Evolutionary conservation across 2,329 filamentous ascomycete species (phyloP), one percentile per base, ranked within the genome.

Genomic region (Sporothrix protearum): DNA sequence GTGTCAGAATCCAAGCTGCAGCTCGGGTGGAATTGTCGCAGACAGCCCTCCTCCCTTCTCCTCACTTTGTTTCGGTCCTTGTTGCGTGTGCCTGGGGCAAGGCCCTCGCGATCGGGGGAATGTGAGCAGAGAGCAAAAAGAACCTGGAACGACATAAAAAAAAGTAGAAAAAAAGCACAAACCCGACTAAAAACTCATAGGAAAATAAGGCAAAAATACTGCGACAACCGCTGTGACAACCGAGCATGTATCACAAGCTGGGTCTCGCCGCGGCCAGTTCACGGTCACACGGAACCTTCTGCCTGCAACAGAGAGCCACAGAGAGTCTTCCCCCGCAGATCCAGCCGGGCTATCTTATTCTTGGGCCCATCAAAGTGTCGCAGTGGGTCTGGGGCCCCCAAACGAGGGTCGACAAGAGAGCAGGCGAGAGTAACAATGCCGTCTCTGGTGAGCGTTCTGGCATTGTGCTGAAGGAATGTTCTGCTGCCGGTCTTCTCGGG

Each of bases 281-380:
- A 71, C 70, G 71, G 71, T 51, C 71, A 71, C 66, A 33, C 71
- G 71, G 71, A 71, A 71, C 36, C 61, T 71, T 71, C 22, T 64
- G 36, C 42, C 42, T 16, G 14, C 42, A 14, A 47, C 3, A 25
- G 49, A 22, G 2, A 53, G n/a, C 47, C n/a, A 49, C 6, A 49
- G n/a, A 19, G 30, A 63, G 36, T 42, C 33, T 42, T 64, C 59
- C 36, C 36, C 59, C 28, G 59, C 59, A 64, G 14, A 42, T 64
- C 36, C 36, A 28, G n/a, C 36, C 69, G 61, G 69, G 61, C 25
- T 53, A 64, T 55, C 47, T 30, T 39, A 16, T 55, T 55, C 47
- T 30, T 39, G 25, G 69, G 47, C 36, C 49, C 61, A 39, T 57
- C 25, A 19, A 59, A 39, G 42, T 36, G 53, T 25, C 25, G 45